Evolutionary conservation across 2,329 filamentous ascomycete genomes (phyloP).

Genomic region (Aspergillus pseudoviridinutans): DNA sequence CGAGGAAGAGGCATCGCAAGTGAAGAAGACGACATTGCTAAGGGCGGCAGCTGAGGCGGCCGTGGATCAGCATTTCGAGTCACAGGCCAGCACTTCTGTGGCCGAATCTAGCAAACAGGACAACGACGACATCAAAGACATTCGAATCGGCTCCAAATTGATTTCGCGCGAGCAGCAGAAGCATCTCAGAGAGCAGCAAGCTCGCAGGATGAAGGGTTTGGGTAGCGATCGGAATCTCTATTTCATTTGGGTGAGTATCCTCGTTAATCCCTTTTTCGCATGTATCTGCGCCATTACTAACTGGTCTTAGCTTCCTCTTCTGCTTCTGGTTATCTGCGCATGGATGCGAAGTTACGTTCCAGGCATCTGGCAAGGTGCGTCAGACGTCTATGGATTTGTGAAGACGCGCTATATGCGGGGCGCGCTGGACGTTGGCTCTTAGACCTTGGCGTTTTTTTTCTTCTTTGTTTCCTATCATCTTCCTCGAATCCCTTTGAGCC

Average conservation of each 20-base stretch:
- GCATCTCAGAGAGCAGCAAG: slow-evolving; percentile 44
- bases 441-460: slow-evolving; percentile 11
- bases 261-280: neutral
- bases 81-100: slow-evolving; percentile 23
- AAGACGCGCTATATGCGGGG: slow-evolving; percentile 33
- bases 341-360: slow-evolving; percentile 44
- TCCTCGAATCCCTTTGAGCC: slow-evolving; percentile 21
- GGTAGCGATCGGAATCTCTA: slow-evolving; percentile 50
- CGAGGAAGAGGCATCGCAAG: slow-evolving; percentile 32
- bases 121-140: slow-evolving; percentile 36
- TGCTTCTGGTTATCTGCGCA: slow-evolving; percentile 43
- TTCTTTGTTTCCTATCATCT: slow-evolving; percentile 7
- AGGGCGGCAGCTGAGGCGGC: slow-evolving; percentile 43
- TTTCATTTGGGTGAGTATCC: slow-evolving; percentile 49
- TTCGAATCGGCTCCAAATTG: slow-evolving; percentile 41
- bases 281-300: slow-evolving; percentile 16
- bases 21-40: slow-evolving; percentile 42
- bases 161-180: slow-evolving; percentile 46
- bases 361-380: slow-evolving; percentile 38
- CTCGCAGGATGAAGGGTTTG: slow-evolving; percentile 46
- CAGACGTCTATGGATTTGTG: slow-evolving; percentile 36
- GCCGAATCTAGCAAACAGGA: slow-evolving; percentile 18
- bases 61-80: slow-evolving; percentile 43
- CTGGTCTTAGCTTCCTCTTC: slow-evolving; percentile 41
- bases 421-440: slow-evolving; percentile 30